Conservation (phyloP, 768 basidiomycete species). For the Collybia mongolica region DNA sequence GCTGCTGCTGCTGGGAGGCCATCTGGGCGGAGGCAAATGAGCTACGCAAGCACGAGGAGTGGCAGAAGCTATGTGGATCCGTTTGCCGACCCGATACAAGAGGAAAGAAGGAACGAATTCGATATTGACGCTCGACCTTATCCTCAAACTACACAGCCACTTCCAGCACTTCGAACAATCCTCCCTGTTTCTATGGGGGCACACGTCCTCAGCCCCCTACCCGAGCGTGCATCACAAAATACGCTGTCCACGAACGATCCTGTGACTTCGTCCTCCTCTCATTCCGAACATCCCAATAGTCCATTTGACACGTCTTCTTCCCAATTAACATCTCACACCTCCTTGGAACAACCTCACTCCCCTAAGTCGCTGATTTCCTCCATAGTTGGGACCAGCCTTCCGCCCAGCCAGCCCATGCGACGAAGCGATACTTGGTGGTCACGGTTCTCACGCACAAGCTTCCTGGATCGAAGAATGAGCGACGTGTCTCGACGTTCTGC, state of each 20-base stretch:
- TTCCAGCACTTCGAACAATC: conserved; percentile 26
- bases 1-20: conserved; percentile 18
- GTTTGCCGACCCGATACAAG: conserved; percentile 40
- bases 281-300: conserved; percentile 25
- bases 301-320: conserved; percentile 20
- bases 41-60: conserved; percentile 32
- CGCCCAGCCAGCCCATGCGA: conserved; percentile 47
- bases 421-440: conserved; percentile 80
- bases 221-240: conserved; percentile 34
- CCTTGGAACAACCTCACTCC: conserved; percentile 23
- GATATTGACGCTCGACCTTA: conserved; percentile 9
- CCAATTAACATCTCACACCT: conserved; percentile 24
- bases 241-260: conserved; percentile 26
- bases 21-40: conserved; percentile 28
- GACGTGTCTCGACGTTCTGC: conserved; percentile 30
- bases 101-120: conserved; percentile 22
- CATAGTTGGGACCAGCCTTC: conserved; percentile 35
- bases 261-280: conserved; percentile 23
- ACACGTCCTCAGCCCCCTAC: conserved; percentile 37
- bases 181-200: conserved; percentile 30
- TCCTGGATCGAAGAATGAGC: conserved; percentile 58
- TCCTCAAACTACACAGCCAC: conserved; percentile 12
- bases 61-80: conserved; percentile 46
- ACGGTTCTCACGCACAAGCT: conserved; percentile 64
- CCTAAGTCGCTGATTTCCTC: conserved; percentile 33